phyloP scores from a whole-genome alignment of 2,329 filamentous ascomycete genomes.

The Colletotrichum shisoi region DNA sequence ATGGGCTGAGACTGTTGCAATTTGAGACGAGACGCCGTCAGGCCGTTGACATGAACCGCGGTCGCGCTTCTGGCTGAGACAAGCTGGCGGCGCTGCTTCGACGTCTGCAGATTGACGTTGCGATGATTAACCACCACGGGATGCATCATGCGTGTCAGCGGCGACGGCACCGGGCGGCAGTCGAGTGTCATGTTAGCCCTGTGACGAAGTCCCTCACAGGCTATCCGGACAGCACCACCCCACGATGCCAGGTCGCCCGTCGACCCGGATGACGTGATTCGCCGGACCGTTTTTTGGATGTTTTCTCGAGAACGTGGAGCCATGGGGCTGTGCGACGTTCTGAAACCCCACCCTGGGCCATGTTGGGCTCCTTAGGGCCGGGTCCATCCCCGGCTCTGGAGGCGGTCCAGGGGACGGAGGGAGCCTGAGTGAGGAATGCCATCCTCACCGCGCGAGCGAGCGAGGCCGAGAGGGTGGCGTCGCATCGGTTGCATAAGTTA shows the following conservation, averaged over 20 bases:
- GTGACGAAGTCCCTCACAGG: background rate
- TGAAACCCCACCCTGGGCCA: constrained; percentile 29
- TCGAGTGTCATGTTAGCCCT: constrained; percentile 6
- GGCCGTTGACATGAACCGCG: background rate
- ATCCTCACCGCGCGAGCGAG: too few species aligned
- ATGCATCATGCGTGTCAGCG: background rate
- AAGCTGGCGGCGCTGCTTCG: background rate
- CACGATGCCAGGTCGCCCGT: constrained; percentile 8
- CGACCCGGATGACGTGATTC: constrained; percentile 16
- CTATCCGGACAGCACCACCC: background rate
- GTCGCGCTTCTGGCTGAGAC: background rate
- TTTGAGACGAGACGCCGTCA: background rate
- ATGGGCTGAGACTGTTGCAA: constrained; percentile 9
- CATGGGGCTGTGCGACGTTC: constrained; percentile 28
- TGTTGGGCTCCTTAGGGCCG: background rate
- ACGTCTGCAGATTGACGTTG: background rate
- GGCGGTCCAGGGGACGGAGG: background rate
- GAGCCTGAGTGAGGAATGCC: constrained; percentile 5
- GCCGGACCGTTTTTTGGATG: constrained; percentile 11
- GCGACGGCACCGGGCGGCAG: constrained; percentile 8
- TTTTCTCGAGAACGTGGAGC: constrained; percentile 12
- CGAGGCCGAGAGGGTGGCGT: background rate
- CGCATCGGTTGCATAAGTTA: background rate
- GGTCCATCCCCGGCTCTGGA: background rate
- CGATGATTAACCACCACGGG: background rate